A percentile compares a stretch with the other conserved stretches of the same genome.
phyloP scores from a whole-genome alignment of 805 yeast genomes.

The Millerago galiae region DNA sequence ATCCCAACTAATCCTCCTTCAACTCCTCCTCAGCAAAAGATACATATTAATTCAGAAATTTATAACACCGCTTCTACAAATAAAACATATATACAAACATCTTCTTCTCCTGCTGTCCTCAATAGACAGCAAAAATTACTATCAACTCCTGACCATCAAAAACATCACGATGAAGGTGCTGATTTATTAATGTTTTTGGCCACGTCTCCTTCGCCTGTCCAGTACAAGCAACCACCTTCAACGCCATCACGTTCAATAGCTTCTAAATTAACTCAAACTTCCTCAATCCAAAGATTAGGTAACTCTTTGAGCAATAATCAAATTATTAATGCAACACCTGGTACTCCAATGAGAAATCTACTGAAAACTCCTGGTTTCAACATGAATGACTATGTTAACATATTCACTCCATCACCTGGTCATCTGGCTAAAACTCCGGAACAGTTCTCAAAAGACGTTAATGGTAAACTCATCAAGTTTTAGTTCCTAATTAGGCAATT shows the following conservation, averaged over 20 bases:
- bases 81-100: conserved; percentile 19
- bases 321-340: conserved; percentile 14
- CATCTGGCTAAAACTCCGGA: conserved; percentile 30
- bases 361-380: conserved; percentile 62
- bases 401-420: conserved; percentile 66
- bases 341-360: conserved; percentile 25
- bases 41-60: conserved; percentile 17
- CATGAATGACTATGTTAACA: conserved; percentile 75
- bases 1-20: conserved; percentile 19
- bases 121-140: conserved; percentile 6
- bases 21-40: conserved; percentile 23
- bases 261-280: conserved; percentile 5
- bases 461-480: conserved; percentile 23
- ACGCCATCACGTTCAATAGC: conserved; percentile 16
- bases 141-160: conserved; percentile 21
- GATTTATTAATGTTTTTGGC: conserved; percentile 76
- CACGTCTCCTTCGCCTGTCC: conserved; percentile 65
- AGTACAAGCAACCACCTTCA: conserved; percentile 19
- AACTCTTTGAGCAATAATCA: conserved; percentile 1
- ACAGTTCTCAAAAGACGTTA: conserved; percentile 19
- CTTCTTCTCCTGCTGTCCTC: conserved; percentile 15
- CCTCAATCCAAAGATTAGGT: conserved; percentile 12
- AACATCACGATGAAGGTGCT: conserved; percentile 57
- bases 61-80: conserved; percentile 23
- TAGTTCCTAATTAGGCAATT: neutral